Base-by-base conservation (phyloP, 768 basidiomycete genomes). In the Udeniomyces megalosporus region DNA sequence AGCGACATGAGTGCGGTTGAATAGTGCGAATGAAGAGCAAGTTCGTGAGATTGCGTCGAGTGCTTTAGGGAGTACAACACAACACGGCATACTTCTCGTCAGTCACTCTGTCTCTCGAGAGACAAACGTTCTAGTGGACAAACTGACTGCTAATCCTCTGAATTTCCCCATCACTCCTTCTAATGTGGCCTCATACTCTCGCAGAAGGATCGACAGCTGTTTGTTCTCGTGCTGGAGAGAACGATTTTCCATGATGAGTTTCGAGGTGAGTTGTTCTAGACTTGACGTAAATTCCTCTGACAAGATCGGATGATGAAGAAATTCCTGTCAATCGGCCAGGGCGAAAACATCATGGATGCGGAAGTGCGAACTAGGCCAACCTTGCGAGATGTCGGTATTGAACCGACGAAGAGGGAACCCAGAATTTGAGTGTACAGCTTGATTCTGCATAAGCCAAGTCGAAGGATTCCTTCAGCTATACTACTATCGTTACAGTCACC, bases 101-200 rank as follows among this genome's bases (percentile, higher is more conserved):
- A 22, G 45, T 45, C 38, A 38, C 4, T n/a, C 29, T 26, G 24
- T 17, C 15, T 20, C 38, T 10, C 6, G 2, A 44, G 0, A 17
- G 12, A 20, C 22, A 7, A 1, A 1, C 29, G 28, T 44, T 20
- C 15, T 54, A 31, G 20, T 34, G 22, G 15, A 38, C 15, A 0
- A 3, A 51, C 88, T 69, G 69, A 93, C 91, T 14, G 88, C 83
- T 70, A 96, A 85, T 62, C 84, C 84, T 63, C 92, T 80, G 72
- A 97, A 96, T 75, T 96, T 96, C 56, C 82, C 76, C 95, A 99
- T 97, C 71, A 97, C 87, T 31, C 84, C 91, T 69, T 96, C 92
- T 77, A 99, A 80, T 3, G 92, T 95, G 58, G 78, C 78, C 72
- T 97, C 92, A 71, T 97, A 93, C 73, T 99, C 95, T 70, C 91